Base-by-base conservation (phyloP, 2,329 filamentous ascomycete species). In the Setomelanomma holmii region DNA sequence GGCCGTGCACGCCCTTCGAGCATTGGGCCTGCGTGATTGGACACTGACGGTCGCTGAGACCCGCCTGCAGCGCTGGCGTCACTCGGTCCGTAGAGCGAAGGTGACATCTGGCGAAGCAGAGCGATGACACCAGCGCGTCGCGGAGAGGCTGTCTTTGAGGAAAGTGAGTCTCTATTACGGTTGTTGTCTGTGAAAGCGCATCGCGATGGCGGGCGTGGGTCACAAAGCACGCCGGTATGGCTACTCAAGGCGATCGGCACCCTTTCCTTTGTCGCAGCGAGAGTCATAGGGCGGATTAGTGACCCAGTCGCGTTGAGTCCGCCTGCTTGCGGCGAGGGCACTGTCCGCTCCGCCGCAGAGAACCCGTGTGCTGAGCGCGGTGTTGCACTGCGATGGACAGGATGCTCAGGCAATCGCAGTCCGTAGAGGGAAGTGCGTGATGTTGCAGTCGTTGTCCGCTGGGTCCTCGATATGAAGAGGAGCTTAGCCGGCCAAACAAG, bases 211-310 rank as follows among this genome's bases (percentile, higher is more conserved):
- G 49, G 43, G 52, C 51, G 34, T n/a, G 14, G 17, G 49, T 50
- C 40, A 50, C 47, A 52, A 55, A 51, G 52, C 39, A 53, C 10
- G 24, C 34, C 34, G 44, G 20, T 41, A 33, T 35, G 51, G 36
- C 44, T 41, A 23, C 17, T n/a, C 8, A 38, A 6, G 20, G 38
- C 24, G 12, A 24, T 53, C 48, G 56, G 58, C 42, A 47, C 49
- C 40, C 41, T 45, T 57, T 55, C 49, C 61, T 57, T 61, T 57
- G 63, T 63, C 45, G 51, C 49, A 42, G 35, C 35, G 16, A 55
- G 59, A 56, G 56, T 60, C 53, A 56, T 58, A 57, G 57, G 45
- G 54, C 40, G 56, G 54, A 51, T 64, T 63, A 61, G 63, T 52
- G 53, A 49, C 33, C 30, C 42, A 43, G 30, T 50, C 45, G 50